Percentiles rank a stretch among this genome's conserved stretches.
Evolutionary conservation across 1,139 yeast genomes (phyloP).

Genomic region (Wickerhamomyces sp.): DNA sequence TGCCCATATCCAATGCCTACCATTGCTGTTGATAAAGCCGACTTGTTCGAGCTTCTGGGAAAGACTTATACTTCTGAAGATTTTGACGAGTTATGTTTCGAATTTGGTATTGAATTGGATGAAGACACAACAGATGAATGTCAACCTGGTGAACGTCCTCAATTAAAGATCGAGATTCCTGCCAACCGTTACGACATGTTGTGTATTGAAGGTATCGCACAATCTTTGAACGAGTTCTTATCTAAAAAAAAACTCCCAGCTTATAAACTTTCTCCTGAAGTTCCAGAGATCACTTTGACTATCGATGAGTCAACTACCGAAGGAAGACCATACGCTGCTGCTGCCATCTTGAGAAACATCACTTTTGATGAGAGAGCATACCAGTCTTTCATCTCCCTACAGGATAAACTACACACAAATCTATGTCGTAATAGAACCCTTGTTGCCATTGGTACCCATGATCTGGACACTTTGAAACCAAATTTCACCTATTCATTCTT

Average conservation of each 20-base stretch:
- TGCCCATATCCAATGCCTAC: constrained; percentile 72
- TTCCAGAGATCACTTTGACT: constrained; percentile 61
- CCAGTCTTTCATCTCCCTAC: constrained; percentile 91
- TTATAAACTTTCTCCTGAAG: constrained; percentile 55
- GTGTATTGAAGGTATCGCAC: constrained; percentile 97
- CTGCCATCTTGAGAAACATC: constrained; percentile 83
- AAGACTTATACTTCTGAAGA: constrained; percentile 78
- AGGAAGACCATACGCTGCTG: constrained; percentile 91
- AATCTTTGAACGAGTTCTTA: constrained; percentile 85
- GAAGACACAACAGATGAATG: constrained; percentile 83
- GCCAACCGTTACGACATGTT: constrained; percentile 98
- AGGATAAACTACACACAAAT: constrained; percentile 93
- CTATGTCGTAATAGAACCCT: constrained; percentile 94
- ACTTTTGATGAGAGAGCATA: constrained; percentile 78
- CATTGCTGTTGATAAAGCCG: constrained; percentile 89
- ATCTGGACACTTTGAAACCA: constrained; percentile 72
- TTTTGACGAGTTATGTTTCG: constrained; percentile 95
- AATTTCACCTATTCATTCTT: constrained; percentile 90
- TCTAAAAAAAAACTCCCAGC: constrained; percentile 64
- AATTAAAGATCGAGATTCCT: constrained; percentile 92
- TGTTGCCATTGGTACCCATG: constrained; percentile 98
- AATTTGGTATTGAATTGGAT: constrained; percentile 95
- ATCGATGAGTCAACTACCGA: constrained; percentile 67
- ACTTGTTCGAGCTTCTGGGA: constrained; percentile 77
- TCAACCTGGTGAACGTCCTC: constrained; percentile 85